Base-by-base conservation (phyloP, 108 stramenopile species). In the Discostella stelligeroides region DNA sequence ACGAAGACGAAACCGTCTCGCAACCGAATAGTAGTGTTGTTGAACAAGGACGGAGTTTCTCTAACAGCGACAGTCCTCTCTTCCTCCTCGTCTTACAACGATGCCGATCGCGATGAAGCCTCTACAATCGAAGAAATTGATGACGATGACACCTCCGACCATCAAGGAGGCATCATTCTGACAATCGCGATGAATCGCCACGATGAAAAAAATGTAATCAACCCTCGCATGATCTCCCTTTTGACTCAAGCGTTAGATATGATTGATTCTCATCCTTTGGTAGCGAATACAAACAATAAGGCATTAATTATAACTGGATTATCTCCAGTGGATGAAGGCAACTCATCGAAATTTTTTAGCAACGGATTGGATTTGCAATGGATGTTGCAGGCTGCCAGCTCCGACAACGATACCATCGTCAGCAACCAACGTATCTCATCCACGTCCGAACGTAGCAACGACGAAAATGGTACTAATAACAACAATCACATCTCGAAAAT, bases 281-380 rank as follows among this genome's bases (percentile, higher is more conserved):
- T 50, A 1, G 29, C 12, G 5, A 29, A 69, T 30, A 75, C 79
- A 29, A 68, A 80, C 18, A 78, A 78, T 34, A 78, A 71, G 39
- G 37, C 68, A 6, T 53, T 78, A 29, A 71, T 78, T 12, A 65
- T 78, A 7, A 78, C 77, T 20, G 77, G 77, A 27, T 18, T 71
- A 15, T 51, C 46, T 18, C 29, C 46, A 13, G 60, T 1, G 8
- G 45, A 11, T 27, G 45, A 63, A 3, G 21, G 27, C 7, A 17
- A 49, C 11, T 8, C 28, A 28, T 56, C 55, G 30, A 86, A 86
- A 80, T 82, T 88, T 70, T 88, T 88, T 58, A 75, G 81, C 18
- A 86, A 84, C 45, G 87, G 87, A 7, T 45, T 88, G 24, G 87
- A 88, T 60, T 49, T 88, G 9, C 60, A 88, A 24, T 86, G 78